phyloP scores from a whole-genome alignment of 148 eudicot species.

The Oxyria digyna region DNA sequence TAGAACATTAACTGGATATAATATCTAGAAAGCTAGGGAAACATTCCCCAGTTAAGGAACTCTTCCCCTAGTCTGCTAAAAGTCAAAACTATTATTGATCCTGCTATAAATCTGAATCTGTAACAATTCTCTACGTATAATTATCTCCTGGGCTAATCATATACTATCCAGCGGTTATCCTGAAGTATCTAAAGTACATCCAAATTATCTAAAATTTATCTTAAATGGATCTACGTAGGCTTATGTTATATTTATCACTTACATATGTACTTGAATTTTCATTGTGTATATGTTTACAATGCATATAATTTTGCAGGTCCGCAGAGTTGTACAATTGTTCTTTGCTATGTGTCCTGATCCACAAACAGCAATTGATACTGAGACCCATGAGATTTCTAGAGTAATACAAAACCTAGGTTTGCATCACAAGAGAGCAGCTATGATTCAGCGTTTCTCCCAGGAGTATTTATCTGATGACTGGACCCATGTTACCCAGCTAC shows the following conservation, averaged over 20 bases:
- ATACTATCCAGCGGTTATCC: too few species aligned
- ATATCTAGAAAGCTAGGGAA: neutral
- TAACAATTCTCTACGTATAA: too few species aligned
- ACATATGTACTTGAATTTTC: too few species aligned
- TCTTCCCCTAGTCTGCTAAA: neutral
- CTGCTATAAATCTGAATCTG: neutral
- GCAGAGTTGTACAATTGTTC: conserved; percentile 32
- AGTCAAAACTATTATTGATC: neutral
- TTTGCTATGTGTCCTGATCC: conserved; percentile 67
- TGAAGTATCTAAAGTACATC: neutral
- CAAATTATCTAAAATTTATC: neutral
- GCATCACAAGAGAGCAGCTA: conserved; percentile 40
- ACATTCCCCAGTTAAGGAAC: neutral
- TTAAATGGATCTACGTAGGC: too few species aligned
- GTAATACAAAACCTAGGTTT: conserved; percentile 51
- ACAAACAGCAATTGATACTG: conserved; percentile 36
- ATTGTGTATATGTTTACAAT: too few species aligned
- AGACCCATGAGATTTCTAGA: conserved; percentile 24
- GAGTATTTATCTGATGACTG: conserved; percentile 54
- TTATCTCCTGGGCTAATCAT: too few species aligned
- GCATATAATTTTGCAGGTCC: conserved; percentile 29
- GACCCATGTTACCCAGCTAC: conserved; percentile 71
- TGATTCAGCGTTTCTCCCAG: conserved; percentile 45
- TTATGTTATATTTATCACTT: too few species aligned
- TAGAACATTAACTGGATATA: too few species aligned